Evolutionary conservation across 2,329 filamentous ascomycete genomes (phyloP).

Genomic region (Gnomoniopsis smithogilvyi): DNA sequence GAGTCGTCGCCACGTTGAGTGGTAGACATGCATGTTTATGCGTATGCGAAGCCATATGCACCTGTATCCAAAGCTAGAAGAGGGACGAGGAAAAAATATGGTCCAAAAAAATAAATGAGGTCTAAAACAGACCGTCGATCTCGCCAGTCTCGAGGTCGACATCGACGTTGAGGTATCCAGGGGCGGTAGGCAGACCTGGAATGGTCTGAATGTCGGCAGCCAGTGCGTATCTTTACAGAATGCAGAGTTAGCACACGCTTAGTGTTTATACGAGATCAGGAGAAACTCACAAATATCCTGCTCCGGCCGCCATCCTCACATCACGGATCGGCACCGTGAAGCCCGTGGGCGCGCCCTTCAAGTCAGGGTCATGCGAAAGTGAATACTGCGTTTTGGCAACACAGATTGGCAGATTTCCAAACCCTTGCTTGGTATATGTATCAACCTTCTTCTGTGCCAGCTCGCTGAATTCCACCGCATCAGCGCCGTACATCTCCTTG

Average conservation of each 20-base stretch:
- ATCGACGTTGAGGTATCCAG: slow-evolving; percentile 93
- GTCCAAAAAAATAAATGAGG: background rate
- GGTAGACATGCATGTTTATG: background rate
- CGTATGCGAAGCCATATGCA: background rate
- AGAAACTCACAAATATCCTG: slow-evolving; percentile 74
- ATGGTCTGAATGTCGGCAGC: slow-evolving; percentile 99
- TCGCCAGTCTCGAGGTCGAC: slow-evolving; percentile 79
- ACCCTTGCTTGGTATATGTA: slow-evolving; percentile 88
- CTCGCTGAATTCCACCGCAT: slow-evolving; percentile 86
- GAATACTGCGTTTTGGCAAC: slow-evolving; percentile 99
- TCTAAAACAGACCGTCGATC: slow-evolving; percentile 84
- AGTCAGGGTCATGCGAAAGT: slow-evolving; percentile 83
- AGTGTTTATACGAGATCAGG: background rate
- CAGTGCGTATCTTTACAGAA: slow-evolving; percentile 67
- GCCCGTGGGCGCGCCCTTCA: slow-evolving; percentile 92
- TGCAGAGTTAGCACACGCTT: slow-evolving; percentile 29
- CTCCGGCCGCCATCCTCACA: slow-evolving; percentile 89
- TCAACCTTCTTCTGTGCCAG: slow-evolving; percentile 95
- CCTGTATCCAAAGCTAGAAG: background rate
- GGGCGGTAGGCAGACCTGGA: slow-evolving; percentile 89
- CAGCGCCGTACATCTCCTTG: slow-evolving; percentile 91
- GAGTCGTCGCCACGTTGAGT: slow-evolving; percentile 6
- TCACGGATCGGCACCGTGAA: slow-evolving; percentile 95
- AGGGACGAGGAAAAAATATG: background rate
- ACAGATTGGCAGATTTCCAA: slow-evolving; percentile 90